Evolutionary conservation across 225 moss, liverwort and hornwort genomes (phyloP), one percentile per base, ranked within the genome.

Genomic region (Straminergon stramineum): DNA sequence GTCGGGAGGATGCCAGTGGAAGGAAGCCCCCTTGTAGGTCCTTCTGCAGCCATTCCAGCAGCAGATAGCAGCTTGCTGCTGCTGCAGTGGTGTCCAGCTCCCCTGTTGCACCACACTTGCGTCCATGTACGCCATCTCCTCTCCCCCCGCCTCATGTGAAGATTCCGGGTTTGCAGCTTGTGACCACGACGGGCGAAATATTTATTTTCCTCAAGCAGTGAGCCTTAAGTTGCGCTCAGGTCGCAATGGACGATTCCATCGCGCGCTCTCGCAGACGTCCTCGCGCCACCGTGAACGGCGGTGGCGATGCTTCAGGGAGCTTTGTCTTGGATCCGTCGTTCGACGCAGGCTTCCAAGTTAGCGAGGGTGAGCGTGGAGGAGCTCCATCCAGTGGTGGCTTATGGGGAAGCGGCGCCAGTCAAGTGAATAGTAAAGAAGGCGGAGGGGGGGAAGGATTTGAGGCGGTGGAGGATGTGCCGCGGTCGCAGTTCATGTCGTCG

Each of bases 401-500:
- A 2, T 92, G 92, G 93, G 93, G 87, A 4, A 89, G 75, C 39
- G 87, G 90, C 11, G 84, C 85, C 27, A 52, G 86, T 43, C 82
- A 52, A 51, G 87, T 45, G 2, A 75, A 2, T 62, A 62, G 1
- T 35, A 93, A 93, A 64, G 90, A 85, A 45, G 39, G 53, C 52
- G 87, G 89, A 35, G 76, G 18, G 1, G 74, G 66, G 71, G 90
- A 92, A 84, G 78, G 84, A 31, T 91, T 87, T n/a, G 90, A 90
- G 71, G 89, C 84, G 32, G 88, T 91, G 19, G 88, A 90, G 77
- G 87, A 89, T 43, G 88, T 90, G 35, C 87, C 91, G 48, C 79
- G 91, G 85, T 79, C 88, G 82, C 92, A 90, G 84, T 88, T 90
- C 86, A 87, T 94, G 91, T 67, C 90, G 37, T 87, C 94, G 2